A percentile compares a stretch with the other conserved stretches of the same genome.
Evolutionary conservation across 352 stramenopile genomes (phyloP).

Genomic region (Pythium coloratum): DNA sequence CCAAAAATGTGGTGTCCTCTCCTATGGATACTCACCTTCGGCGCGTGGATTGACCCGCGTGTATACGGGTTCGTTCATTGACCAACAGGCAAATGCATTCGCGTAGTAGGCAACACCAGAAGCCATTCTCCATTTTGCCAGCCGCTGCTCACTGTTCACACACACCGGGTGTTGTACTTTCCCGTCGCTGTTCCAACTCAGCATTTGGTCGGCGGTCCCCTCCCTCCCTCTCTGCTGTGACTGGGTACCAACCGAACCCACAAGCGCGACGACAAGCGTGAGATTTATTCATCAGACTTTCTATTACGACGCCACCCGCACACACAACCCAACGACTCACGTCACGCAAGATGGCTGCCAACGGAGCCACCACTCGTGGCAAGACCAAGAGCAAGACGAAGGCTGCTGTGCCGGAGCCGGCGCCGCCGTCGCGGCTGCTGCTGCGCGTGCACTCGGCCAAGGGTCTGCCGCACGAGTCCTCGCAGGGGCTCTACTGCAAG

Average conservation of each 20-base stretch:
- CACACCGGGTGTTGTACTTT: background rate
- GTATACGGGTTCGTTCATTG: too few relatives aligned
- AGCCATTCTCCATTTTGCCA: constrained; percentile 1
- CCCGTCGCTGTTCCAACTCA: background rate
- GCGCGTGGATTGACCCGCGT: background rate
- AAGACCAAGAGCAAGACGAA: background rate
- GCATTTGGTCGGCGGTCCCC: background rate
- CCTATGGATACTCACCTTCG: background rate
- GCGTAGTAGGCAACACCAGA: background rate
- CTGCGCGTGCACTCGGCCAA: constrained; percentile 57
- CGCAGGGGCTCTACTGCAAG: constrained; percentile 68
- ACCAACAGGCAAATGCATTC: too few relatives aligned
- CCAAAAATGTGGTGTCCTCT: background rate
- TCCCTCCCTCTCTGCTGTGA: background rate
- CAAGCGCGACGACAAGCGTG: background rate
- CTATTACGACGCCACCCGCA: background rate
- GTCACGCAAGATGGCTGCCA: background rate
- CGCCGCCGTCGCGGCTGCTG: constrained; percentile 33
- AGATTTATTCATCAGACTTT: background rate
- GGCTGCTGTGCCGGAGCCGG: background rate
- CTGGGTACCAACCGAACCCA: constrained; percentile 6
- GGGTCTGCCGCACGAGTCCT: constrained; percentile 41
- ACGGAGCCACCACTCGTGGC: background rate
- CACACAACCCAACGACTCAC: background rate
- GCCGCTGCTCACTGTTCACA: background rate